These are phyloP conservation scores for Xerocomellus chrysenteron DNA, from an alignment of 768 basidiomycete genomes.

Conservation along the genomic window DNA sequence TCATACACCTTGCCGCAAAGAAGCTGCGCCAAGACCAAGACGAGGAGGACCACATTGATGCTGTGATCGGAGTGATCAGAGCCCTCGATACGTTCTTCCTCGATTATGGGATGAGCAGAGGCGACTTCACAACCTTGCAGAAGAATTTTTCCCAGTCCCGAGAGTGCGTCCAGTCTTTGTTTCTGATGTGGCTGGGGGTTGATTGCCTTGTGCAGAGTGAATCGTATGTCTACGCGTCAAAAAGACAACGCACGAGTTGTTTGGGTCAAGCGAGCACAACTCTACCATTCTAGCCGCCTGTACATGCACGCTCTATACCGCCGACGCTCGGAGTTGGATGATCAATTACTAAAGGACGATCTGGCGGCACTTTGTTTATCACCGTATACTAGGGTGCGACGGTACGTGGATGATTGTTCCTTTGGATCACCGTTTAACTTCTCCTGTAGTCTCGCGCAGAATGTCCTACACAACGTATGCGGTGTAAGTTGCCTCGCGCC, in stretches of 20 bases:
- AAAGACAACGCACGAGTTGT: slow-evolving; percentile 74
- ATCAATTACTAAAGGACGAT: slow-evolving; percentile 58
- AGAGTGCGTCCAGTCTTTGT: slow-evolving; percentile 20
- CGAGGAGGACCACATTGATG: slow-evolving; percentile 85
- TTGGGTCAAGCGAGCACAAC: slow-evolving; percentile 73
- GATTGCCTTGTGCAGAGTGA: slow-evolving; percentile 42
- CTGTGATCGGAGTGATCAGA: slow-evolving; percentile 68
- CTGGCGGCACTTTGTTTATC: slow-evolving; percentile 75
- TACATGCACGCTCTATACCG: slow-evolving; percentile 79
- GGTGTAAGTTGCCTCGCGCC: slow-evolving; percentile 45
- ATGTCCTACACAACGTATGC: slow-evolving; percentile 59
- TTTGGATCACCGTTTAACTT: slow-evolving; percentile 1
- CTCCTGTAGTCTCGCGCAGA: slow-evolving; percentile 60
- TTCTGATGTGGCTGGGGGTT: background rate
- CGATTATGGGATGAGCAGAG: slow-evolving; percentile 62
- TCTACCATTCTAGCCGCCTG: slow-evolving; percentile 72
- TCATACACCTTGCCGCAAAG: slow-evolving; percentile 66
- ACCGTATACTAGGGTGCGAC: slow-evolving; percentile 73
- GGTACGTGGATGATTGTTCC: slow-evolving; percentile 43
- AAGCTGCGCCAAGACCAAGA: slow-evolving; percentile 59
- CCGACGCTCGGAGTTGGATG: slow-evolving; percentile 70
- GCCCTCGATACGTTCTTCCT: slow-evolving; percentile 76
- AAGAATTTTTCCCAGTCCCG: slow-evolving; percentile 39
- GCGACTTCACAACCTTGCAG: slow-evolving; percentile 60
- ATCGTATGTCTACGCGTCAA: slow-evolving; percentile 68